These are phyloP conservation scores for Tremella yokohamensis DNA, from an alignment of 768 basidiomycete genomes.

Conservation along the genomic window DNA sequence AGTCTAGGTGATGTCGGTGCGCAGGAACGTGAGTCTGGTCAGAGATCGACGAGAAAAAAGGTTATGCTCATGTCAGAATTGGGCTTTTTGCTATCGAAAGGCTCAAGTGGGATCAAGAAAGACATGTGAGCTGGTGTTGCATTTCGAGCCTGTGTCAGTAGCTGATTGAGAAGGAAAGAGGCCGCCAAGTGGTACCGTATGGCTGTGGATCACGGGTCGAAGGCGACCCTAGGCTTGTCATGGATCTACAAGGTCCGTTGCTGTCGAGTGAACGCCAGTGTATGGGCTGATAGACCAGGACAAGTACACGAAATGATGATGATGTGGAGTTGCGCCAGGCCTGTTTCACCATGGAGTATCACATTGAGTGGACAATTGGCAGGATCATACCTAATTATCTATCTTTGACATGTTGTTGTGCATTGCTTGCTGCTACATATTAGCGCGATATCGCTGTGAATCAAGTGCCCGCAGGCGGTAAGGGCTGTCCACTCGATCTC, in stretches of 20 bases:
- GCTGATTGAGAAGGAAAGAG: slow-evolving; percentile 30
- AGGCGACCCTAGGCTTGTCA: slow-evolving; percentile 40
- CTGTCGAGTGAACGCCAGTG: neutral
- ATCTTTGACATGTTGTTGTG: slow-evolving; percentile 2
- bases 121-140: slow-evolving; percentile 37
- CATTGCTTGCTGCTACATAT: neutral
- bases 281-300: slow-evolving; percentile 19
- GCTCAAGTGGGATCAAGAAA: slow-evolving; percentile 46
- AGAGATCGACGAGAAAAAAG: neutral
- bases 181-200: slow-evolving; percentile 50
- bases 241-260: slow-evolving; percentile 50
- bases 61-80: slow-evolving; percentile 33
- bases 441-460: too few relatives aligned
- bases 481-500: too few relatives aligned
- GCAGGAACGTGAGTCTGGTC: slow-evolving; percentile 44
- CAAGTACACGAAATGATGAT: slow-evolving; percentile 31
- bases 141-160: neutral
- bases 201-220: slow-evolving; percentile 45
- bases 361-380: too few relatives aligned
- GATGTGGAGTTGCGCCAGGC: neutral
- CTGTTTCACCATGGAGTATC: too few relatives aligned
- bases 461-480: too few relatives aligned
- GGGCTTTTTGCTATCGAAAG: slow-evolving; percentile 45
- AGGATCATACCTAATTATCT: too few relatives aligned
- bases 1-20: slow-evolving; percentile 46